A percentile compares a stretch with the other conserved stretches of the same genome.
Conservation (phyloP, 2,329 filamentous ascomycete genomes). For the Exophiala alcalophila region DNA sequence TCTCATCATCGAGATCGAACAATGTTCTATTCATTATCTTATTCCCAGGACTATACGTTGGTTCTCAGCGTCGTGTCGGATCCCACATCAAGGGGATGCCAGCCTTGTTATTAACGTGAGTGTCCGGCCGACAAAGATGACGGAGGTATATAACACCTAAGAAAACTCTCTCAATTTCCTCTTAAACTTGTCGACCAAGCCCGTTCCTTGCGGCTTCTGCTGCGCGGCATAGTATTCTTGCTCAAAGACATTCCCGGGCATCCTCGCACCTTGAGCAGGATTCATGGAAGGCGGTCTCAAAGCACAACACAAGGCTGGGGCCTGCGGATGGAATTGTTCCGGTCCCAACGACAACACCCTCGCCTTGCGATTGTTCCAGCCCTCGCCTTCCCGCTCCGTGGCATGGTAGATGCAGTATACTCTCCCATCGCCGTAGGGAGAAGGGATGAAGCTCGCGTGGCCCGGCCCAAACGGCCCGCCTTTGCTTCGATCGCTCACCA, state of each 20-base stretch:
- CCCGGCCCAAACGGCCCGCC: constrained; percentile 30
- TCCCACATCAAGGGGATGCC: no score
- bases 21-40: no score
- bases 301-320: constrained; percentile 25
- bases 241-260: not conserved
- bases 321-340: constrained; percentile 18
- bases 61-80: no score
- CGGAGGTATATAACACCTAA: no score
- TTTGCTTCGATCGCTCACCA: constrained; percentile 18
- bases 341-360: constrained; percentile 19
- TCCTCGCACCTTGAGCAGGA: not conserved
- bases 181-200: constrained; percentile 6
- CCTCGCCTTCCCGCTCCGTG: constrained; percentile 24
- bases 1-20: no score
- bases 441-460: constrained; percentile 28
- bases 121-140: no score
- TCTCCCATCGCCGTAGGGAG: constrained; percentile 11
- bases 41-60: no score
- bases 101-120: no score
- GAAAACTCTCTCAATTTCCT: constrained; percentile 1
- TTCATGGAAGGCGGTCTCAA: constrained; percentile 1
- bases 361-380: constrained; percentile 30
- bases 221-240: not conserved
- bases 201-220: not conserved
- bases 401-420: constrained; percentile 31